These are phyloP conservation scores for Lentinus tigrinus DNA, from an alignment of 768 basidiomycete species.

Conservation along the genomic window DNA sequence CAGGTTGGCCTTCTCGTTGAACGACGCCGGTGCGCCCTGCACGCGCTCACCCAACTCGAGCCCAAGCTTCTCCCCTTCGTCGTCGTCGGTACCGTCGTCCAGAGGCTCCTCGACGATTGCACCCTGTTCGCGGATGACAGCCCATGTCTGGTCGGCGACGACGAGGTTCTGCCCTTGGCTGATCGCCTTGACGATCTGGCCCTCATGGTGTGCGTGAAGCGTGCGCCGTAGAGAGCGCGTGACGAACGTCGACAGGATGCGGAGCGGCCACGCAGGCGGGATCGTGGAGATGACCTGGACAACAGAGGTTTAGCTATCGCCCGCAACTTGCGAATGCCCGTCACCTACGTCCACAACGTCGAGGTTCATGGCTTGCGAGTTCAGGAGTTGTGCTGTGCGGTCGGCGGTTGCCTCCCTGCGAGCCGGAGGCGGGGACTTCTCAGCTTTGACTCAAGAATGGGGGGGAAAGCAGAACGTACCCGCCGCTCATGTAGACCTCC, in stretches of 20 bases:
- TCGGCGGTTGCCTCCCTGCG: slow-evolving; percentile 51
- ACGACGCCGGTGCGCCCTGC: slow-evolving; percentile 19
- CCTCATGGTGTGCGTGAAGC: slow-evolving; percentile 68
- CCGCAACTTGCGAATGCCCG: neutral
- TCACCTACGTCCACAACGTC: slow-evolving; percentile 73
- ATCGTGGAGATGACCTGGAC: slow-evolving; percentile 65
- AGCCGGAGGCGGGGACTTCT: neutral
- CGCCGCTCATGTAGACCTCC: slow-evolving; percentile 79
- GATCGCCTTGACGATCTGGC: slow-evolving; percentile 75
- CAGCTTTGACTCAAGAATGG: neutral
- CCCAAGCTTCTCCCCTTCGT: slow-evolving; percentile 13
- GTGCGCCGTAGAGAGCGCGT: slow-evolving; percentile 75
- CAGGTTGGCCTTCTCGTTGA: slow-evolving; percentile 25
- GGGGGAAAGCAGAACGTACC: slow-evolving; percentile 48
- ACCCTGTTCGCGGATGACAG: slow-evolving; percentile 58
- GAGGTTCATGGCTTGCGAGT: slow-evolving; percentile 77
- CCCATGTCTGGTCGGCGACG: slow-evolving; percentile 59
- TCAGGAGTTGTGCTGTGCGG: slow-evolving; percentile 67
- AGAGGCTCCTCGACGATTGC: slow-evolving; percentile 64
- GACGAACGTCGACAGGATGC: slow-evolving; percentile 72
- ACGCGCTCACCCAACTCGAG: slow-evolving; percentile 18
- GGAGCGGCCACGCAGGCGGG: slow-evolving; percentile 75
- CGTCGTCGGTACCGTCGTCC: slow-evolving; percentile 42
- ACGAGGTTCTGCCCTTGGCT: slow-evolving; percentile 79
- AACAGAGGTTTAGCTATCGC: neutral